Evolutionary conservation across 345 rosid species (phyloP).

Genomic region (Nephelium lappaceum): DNA sequence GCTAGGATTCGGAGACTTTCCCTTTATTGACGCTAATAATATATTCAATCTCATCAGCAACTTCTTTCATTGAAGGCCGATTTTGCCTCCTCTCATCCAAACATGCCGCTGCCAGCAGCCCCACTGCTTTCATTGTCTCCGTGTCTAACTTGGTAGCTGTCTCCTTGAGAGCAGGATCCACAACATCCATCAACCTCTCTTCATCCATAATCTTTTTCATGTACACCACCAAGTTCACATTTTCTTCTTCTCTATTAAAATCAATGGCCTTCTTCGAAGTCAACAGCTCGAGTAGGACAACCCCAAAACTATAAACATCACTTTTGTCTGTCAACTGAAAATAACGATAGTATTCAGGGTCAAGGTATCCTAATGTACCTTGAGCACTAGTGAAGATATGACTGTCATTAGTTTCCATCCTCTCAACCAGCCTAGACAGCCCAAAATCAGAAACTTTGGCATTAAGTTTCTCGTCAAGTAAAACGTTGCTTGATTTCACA

Average conservation of each 20-base stretch:
- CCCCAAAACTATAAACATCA: constrained; percentile 58
- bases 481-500: constrained; percentile 56
- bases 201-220: constrained; percentile 39
- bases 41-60: constrained; percentile 54
- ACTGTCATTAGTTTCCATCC: constrained; percentile 34
- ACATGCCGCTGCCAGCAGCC: constrained; percentile 45
- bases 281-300: constrained; percentile 52
- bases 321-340: constrained; percentile 56
- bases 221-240: constrained; percentile 48
- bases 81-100: constrained; percentile 61
- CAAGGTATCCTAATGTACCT: constrained; percentile 54
- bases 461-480: constrained; percentile 45
- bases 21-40: constrained; percentile 33
- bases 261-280: constrained; percentile 51
- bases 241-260: constrained; percentile 40
- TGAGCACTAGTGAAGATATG: constrained; percentile 58
- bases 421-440: constrained; percentile 46
- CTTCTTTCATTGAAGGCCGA: constrained; percentile 70
- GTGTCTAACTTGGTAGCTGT: constrained; percentile 28
- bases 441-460: constrained; percentile 63
- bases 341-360: constrained; percentile 49
- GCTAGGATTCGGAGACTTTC: neutral
- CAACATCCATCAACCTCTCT: constrained; percentile 40
- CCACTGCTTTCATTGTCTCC: constrained; percentile 60
- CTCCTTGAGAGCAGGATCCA: constrained; percentile 45